phyloP scores from a whole-genome alignment of 208 protist species.

The Leishmania braziliensis region DNA sequence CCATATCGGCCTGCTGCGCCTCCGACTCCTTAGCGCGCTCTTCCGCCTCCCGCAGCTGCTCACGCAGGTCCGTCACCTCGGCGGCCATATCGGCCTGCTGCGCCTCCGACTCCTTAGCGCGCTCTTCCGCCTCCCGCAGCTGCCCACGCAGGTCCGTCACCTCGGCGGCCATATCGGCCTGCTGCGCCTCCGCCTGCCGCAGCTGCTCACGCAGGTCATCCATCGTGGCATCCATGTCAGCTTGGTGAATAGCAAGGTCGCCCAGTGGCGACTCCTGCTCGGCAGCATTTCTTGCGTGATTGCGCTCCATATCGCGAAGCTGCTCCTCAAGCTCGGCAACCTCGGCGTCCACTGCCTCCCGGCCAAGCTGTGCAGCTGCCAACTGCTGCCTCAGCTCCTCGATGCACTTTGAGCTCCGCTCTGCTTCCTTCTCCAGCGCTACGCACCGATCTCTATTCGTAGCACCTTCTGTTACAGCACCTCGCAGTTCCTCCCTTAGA shows the following conservation, averaged over 20 bases:
- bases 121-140: constrained; percentile 10
- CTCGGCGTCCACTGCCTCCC: no score
- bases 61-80: constrained; percentile 37
- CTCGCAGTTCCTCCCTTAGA: constrained; percentile 40
- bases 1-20: neutral
- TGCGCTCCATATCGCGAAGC: neutral
- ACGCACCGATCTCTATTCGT: no score
- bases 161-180: constrained; percentile 1
- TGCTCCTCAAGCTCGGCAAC: no score
- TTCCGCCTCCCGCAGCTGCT: no score
- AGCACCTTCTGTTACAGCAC: constrained; percentile 16
- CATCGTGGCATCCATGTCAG: no score
- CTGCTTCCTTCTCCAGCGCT: no score
- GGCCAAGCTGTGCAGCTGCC: no score
- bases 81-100: constrained; percentile 2
- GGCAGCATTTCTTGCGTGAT: no score
- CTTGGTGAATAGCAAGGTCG: no score
- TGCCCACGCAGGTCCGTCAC: constrained; percentile 2
- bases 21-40: constrained; percentile 11
- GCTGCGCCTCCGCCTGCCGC: neutral
- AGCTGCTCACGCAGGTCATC: neutral
- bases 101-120: neutral
- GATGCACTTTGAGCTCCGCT: no score
- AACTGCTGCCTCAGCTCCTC: no score
- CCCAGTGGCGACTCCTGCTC: no score